A percentile compares a stretch with the other conserved stretches of the same genome.
Conservation (phyloP, 2,329 filamentous ascomycete species). For the Verruconis gallopava region DNA sequence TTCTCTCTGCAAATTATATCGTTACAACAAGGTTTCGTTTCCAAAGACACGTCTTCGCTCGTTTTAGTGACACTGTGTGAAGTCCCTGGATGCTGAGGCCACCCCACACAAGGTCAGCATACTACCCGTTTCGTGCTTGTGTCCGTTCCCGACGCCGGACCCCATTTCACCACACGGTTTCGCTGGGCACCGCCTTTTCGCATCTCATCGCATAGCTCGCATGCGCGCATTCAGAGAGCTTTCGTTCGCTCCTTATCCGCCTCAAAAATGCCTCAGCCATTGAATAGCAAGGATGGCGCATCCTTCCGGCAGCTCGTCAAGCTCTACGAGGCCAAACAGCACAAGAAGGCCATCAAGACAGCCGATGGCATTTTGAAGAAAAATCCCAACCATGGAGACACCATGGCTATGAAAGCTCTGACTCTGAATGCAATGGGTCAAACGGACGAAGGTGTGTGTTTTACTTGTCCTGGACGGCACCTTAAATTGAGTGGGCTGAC, state of each 20-base stretch:
- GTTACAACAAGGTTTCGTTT: too few relatives aligned
- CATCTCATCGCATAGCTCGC: too few relatives aligned
- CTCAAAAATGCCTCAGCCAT: conserved; percentile 50
- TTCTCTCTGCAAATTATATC: too few relatives aligned
- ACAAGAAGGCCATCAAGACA: conserved; percentile 90
- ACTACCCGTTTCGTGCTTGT: too few relatives aligned
- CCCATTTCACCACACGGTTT: too few relatives aligned
- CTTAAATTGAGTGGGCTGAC: background rate
- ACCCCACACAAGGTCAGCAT: too few relatives aligned
- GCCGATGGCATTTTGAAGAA: conserved; percentile 95
- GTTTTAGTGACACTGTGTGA: too few relatives aligned
- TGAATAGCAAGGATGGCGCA: conserved; percentile 62
- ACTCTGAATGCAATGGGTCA: conserved; percentile 90
- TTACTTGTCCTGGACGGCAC: background rate
- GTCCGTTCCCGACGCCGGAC: too few relatives aligned
- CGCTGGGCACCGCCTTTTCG: too few relatives aligned
- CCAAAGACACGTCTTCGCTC: too few relatives aligned
- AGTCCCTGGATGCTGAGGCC: too few relatives aligned
- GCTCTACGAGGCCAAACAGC: conserved; percentile 96
- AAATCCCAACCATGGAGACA: conserved; percentile 91
- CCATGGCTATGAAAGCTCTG: conserved; percentile 95
- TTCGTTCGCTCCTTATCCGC: background rate
- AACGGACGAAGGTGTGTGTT: conserved; percentile 51
- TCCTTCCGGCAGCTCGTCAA: conserved; percentile 92
- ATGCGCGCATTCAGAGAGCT: too few relatives aligned